Base-by-base conservation (phyloP, 2,329 filamentous ascomycete genomes). In the Monilinia fructigena region DNA sequence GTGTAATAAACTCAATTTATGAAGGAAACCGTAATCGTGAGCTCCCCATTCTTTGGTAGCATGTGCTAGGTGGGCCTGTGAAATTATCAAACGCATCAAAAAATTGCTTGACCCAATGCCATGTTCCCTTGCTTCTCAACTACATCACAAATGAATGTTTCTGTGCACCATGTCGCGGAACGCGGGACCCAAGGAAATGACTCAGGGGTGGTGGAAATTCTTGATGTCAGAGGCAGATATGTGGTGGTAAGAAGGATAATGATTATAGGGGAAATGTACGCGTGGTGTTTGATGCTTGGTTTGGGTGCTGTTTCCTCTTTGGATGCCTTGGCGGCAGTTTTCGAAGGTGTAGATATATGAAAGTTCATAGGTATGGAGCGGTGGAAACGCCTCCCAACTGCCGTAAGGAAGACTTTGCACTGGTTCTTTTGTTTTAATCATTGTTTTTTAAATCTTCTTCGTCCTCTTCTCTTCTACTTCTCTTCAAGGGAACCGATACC, bases 51-150 rank as follows among this genome's bases (percentile, higher is more conserved):
- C 23, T 28, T 18, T 26, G 1, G 0, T 5, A 10, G 23, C 26
- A 59, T 18, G 56, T 59, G 42, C 20, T 23, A 4, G 26, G 18
- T 47, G 40, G 26, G 20, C 35, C 28, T 31, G 5, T 16, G 2
- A n/a, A 23, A n/a, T 45, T 16, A 3, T 47, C 8, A 16, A 59
- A 11, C 53, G 11, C 53, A 11, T 14, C 31, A 28, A 20, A n/a
- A 23, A 23, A 23, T 48, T 48, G 7, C 20, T 11, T n/a, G 45
- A 11, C 14, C 40, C 12, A 42, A 16, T 42, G 2, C 6, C n/a
- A n/a, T 48, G 10, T n/a, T 48, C 28, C 56, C 58, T 60, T 60
- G 20, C 58, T 50, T 60, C 58, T 60, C 31, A 60, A 38, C 45
- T 38, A 38, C 6, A 35, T 11, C 42, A 45, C 23, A 58, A 45